Evolutionary conservation across 192 early-diverging fungal genomes (phyloP).

Genomic region (Pilobolus umbonatus): DNA sequence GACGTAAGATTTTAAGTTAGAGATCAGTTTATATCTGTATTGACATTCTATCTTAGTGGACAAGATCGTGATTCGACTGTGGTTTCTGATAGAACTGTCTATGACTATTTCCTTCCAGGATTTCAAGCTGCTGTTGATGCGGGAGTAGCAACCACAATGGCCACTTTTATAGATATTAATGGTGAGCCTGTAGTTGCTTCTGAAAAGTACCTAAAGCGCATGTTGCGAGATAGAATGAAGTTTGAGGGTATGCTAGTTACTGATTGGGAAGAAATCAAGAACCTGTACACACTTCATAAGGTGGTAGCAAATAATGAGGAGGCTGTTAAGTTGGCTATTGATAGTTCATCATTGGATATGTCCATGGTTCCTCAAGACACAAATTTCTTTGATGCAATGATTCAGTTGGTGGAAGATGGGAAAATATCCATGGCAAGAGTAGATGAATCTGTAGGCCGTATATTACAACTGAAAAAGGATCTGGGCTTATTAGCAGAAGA

Average conservation of each 20-base stretch:
- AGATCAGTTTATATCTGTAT: neutral
- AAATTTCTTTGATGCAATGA: slow-evolving; percentile 40
- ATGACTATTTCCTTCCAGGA: slow-evolving; percentile 59
- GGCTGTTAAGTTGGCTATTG: slow-evolving; percentile 39
- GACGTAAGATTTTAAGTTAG: neutral
- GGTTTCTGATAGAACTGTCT: slow-evolving; percentile 37
- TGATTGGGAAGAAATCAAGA: slow-evolving; percentile 56
- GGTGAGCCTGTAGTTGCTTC: slow-evolving; percentile 54
- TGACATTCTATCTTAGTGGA: neutral
- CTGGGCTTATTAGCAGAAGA: slow-evolving; percentile 49
- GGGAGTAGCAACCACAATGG: slow-evolving; percentile 59
- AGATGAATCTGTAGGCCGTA: slow-evolving; percentile 47
- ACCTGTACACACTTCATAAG: slow-evolving; percentile 43
- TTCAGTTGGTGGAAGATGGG: slow-evolving; percentile 37
- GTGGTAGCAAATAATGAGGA: slow-evolving; percentile 36
- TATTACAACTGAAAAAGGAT: slow-evolving; percentile 66
- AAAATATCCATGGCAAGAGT: slow-evolving; percentile 35
- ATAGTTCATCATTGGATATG: slow-evolving; percentile 53
- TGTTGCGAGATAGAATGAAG: slow-evolving; percentile 48
- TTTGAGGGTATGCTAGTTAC: slow-evolving; percentile 59
- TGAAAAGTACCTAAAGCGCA: slow-evolving; percentile 43
- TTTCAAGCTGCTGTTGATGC: slow-evolving; percentile 57
- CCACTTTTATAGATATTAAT: slow-evolving; percentile 57
- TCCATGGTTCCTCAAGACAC: slow-evolving; percentile 57
- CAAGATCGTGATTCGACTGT: slow-evolving; percentile 29